These are phyloP conservation scores for Gillenia trifoliata DNA, from an alignment of 306 rosid species.

Conservation along the genomic window DNA sequence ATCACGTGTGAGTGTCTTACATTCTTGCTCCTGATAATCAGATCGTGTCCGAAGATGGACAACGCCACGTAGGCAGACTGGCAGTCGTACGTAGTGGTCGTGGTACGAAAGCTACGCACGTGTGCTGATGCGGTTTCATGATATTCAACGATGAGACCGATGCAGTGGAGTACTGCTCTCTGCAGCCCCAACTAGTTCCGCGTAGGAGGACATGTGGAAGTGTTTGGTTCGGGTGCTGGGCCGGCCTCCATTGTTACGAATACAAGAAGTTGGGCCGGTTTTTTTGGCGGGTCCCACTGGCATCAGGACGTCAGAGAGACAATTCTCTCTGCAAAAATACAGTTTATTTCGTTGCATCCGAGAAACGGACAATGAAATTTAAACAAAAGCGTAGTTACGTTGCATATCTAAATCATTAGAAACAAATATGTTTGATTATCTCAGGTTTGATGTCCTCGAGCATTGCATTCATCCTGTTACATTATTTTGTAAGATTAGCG, in stretches of 20 bases:
- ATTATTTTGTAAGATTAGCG: too few relatives aligned
- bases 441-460: too few relatives aligned
- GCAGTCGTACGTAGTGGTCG: background rate
- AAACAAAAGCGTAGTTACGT: too few relatives aligned
- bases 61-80: background rate
- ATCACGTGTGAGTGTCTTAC: conserved; percentile 17
- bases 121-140: conserved; percentile 1
- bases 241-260: conserved; percentile 6
- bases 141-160: background rate
- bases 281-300: background rate
- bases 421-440: too few relatives aligned
- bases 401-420: too few relatives aligned
- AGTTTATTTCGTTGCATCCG: background rate
- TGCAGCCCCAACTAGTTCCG: background rate
- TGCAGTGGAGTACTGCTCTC: background rate
- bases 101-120: background rate
- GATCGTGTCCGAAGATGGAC: background rate
- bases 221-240: background rate
- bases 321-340: background rate
- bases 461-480: too few relatives aligned
- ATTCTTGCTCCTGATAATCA: background rate
- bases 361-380: background rate
- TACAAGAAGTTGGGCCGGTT: conserved; percentile 4
- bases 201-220: background rate
- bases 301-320: background rate